phyloP scores from a whole-genome alignment of 1,284 basidiomycete genomes.

The Sporisorium exsertum region DNA sequence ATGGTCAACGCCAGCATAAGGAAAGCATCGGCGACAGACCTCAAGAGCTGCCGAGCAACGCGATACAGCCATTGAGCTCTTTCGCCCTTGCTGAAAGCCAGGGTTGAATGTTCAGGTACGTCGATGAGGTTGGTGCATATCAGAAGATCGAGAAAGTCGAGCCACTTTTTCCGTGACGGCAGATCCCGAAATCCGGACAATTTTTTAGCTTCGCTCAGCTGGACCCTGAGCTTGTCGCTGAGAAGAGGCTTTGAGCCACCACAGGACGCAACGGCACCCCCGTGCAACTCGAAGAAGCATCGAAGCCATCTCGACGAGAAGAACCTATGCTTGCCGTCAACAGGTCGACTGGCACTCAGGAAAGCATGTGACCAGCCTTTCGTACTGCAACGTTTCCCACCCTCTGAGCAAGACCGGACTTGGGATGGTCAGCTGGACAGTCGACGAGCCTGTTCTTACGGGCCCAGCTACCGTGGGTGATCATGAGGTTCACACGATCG shows the following conservation, averaged over 20 bases:
- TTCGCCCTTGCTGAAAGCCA: background rate
- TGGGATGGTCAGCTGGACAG: background rate
- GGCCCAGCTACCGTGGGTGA: background rate
- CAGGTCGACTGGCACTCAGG: too few species aligned
- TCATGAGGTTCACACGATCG: background rate
- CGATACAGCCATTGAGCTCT: background rate
- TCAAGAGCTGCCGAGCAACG: constrained; percentile 8
- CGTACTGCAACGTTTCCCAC: background rate
- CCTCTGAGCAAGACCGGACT: background rate
- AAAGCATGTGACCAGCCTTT: background rate
- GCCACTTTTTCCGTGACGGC: background rate
- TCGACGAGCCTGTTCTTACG: background rate
- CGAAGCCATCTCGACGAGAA: background rate
- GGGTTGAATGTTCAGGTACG: background rate
- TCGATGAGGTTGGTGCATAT: background rate
- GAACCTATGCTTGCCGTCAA: background rate
- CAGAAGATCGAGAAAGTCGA: background rate
- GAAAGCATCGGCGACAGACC: constrained; percentile 20
- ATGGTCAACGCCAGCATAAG: background rate
- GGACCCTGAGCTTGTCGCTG: constrained; percentile 8
- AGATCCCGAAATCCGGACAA: constrained; percentile 5
- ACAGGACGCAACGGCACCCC: background rate
- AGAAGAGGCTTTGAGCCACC: background rate
- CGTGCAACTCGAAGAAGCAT: background rate
- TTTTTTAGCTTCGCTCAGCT: background rate